phyloP scores from a whole-genome alignment of 805 yeast genomes.

The Suhomyces sp. region DNA sequence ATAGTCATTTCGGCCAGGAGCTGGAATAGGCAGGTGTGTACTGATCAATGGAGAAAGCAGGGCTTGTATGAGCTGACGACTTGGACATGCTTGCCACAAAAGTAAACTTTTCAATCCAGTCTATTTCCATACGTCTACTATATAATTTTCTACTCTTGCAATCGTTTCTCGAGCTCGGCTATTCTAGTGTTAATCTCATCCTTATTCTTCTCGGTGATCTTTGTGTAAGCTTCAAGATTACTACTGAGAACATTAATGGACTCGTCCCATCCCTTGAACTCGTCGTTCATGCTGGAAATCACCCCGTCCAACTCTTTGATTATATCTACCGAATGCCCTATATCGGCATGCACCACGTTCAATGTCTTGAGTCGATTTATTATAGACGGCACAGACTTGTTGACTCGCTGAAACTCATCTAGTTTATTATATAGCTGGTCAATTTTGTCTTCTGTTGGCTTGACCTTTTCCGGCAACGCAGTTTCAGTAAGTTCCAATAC shows the following conservation, averaged over 20 bases:
- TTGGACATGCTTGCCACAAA: too few species aligned
- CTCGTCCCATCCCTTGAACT: conserved; percentile 30
- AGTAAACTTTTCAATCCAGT: too few species aligned
- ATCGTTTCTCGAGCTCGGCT: conserved; percentile 11
- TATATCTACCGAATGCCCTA: conserved; percentile 25
- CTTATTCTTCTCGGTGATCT: conserved; percentile 22
- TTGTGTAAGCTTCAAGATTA: conserved; percentile 22
- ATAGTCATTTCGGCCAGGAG: too few species aligned
- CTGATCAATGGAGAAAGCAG: too few species aligned
- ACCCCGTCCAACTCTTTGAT: conserved; percentile 26
- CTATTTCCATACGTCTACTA: too few species aligned
- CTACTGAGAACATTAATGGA: conserved; percentile 19
- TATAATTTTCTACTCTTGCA: too few species aligned
- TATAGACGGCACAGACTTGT: conserved; percentile 22
- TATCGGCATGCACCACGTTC: conserved; percentile 30
- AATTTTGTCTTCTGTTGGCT: conserved; percentile 17
- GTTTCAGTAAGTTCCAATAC: conserved; percentile 9
- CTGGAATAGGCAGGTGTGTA: too few species aligned
- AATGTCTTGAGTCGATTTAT: conserved; percentile 29
- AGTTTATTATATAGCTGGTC: conserved; percentile 24
- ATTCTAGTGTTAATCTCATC: conserved; percentile 10
- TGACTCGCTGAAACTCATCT: conserved; percentile 23
- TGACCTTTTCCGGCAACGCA: background rate
- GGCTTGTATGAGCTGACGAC: too few species aligned
- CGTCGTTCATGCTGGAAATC: conserved; percentile 23